Conservation (phyloP, 352 stramenopile genomes). For the Globisporangium perplexum region DNA sequence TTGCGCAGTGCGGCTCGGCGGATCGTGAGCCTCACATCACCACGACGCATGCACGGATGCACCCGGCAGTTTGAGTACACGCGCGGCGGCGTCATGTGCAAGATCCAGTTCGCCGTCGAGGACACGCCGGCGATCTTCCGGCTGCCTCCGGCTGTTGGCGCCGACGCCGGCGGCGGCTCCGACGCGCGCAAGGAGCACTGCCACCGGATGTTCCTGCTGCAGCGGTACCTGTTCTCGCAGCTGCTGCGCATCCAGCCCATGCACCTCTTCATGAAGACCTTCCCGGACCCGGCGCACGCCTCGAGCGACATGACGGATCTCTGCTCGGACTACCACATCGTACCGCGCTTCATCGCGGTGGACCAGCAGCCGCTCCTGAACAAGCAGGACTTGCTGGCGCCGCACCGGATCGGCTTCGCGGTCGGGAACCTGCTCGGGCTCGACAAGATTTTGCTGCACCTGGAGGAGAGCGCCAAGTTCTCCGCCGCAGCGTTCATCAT, state of each 20-base stretch:
- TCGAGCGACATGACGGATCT: slow-evolving; percentile 52
- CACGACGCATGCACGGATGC: background rate
- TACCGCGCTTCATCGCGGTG: slow-evolving; percentile 76
- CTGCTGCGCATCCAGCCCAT: slow-evolving; percentile 65
- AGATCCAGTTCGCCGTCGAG: slow-evolving; percentile 59
- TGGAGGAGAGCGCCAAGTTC: slow-evolving; percentile 50
- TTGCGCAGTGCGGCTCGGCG: background rate
- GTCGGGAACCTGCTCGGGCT: slow-evolving; percentile 60
- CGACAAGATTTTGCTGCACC: slow-evolving; percentile 56
- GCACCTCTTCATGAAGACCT: slow-evolving; percentile 67
- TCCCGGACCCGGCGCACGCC: slow-evolving; percentile 40
- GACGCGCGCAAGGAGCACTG: slow-evolving; percentile 33
- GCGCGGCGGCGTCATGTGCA: slow-evolving; percentile 71
- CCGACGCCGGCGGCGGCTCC: slow-evolving; percentile 9
- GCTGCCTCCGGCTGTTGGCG: slow-evolving; percentile 2
- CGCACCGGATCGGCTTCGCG: slow-evolving; percentile 77
- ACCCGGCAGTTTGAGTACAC: slow-evolving; percentile 73
- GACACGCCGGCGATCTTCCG: slow-evolving; percentile 48
- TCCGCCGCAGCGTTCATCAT: slow-evolving; percentile 41
- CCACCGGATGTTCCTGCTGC: slow-evolving; percentile 56
- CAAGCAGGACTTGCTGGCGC: slow-evolving; percentile 49
- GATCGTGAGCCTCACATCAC: background rate
- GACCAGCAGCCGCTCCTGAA: slow-evolving; percentile 60
- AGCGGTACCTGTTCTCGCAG: slow-evolving; percentile 72
- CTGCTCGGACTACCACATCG: slow-evolving; percentile 74